Base-by-base conservation (phyloP, 192 early-diverging fungal genomes). In the Backusella macrospora region DNA sequence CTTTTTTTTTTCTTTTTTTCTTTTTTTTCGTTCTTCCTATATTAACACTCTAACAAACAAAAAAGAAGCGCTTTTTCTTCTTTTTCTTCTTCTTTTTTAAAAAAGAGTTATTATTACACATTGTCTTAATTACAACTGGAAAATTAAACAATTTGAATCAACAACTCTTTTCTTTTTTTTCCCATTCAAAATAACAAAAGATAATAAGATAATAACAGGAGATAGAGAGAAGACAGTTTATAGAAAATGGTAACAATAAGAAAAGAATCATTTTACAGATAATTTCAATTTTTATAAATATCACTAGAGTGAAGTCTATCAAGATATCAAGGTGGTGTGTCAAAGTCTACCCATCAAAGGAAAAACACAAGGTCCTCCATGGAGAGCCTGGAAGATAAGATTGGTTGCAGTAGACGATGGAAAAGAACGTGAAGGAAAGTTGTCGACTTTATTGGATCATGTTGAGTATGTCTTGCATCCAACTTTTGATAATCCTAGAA, bases 401-500 rank as follows among this genome's bases (percentile, higher is more conserved):
- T 52, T 87, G 6, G 75, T 80, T 52, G 83, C 84, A 5, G 49
- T 83, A n/a, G 76, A 83, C 70, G 75, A 75, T 75, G 14, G 76
- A 62, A 37, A 80, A 76, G 72, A 81, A 79, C 47, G 66, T 74
- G 44, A 73, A 68, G 52, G 39, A 71, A 70, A 84, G 70, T n/a
- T 87, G 74, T 42, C 73, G 0, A 29, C 46, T 14, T n/a, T 77
- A 4, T 34, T 87, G 39, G 82, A 85, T 15, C 73, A 77, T 70
- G 84, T 87, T 29, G 86, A 85, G 62, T 87, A 87, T 70, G 43
- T 81, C 6, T 68, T 87, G n/a, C 86, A 87, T 70, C 78, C 77
- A 1, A 87, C 84, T 9, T 87, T 87, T 81, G 75, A 66, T 23
- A 78, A 80, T 21, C 84, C 84, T 0, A 15, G 71, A 59, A 66